A percentile compares a stretch with the other conserved stretches of the same genome.
Conservation (phyloP, 164 flowering plant species). For the Nelumbo lutea region DNA sequence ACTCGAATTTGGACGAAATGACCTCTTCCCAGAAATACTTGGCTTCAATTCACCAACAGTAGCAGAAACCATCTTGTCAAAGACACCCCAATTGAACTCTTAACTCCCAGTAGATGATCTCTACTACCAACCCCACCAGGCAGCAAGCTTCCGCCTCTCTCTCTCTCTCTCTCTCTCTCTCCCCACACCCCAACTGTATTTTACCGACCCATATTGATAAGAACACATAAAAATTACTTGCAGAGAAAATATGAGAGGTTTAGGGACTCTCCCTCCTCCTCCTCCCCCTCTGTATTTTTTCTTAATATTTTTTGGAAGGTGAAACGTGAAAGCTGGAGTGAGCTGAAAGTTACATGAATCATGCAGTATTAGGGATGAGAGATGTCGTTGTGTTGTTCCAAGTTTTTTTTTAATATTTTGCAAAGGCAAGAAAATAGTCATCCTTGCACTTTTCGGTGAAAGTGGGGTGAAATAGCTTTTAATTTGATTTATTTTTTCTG, state of each 20-base stretch:
- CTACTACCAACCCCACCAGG: background rate
- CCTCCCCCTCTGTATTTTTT: constrained; percentile 9
- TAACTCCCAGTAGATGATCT: background rate
- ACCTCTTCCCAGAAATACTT: constrained; percentile 79
- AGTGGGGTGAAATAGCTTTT: constrained; percentile 28
- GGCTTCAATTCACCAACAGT: constrained; percentile 77
- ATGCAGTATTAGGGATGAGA: constrained; percentile 27
- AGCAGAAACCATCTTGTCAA: constrained; percentile 60
- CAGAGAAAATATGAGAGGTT: background rate
- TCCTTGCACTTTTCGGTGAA: constrained; percentile 65
- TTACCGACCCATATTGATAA: background rate
- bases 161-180: constrained; percentile 4
- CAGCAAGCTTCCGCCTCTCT: background rate
- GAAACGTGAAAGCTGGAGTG: constrained; percentile 10
- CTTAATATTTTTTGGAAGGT: constrained; percentile 3
- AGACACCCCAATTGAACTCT: constrained; percentile 4
- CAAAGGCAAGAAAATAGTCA: constrained; percentile 35
- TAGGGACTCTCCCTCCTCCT: background rate
- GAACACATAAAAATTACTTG: too few relatives aligned
- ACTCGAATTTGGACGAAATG: constrained; percentile 70
- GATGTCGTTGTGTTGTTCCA: constrained; percentile 11
- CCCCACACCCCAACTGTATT: constrained; percentile 1
- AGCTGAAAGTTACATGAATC: constrained; percentile 27
- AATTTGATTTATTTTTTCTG: constrained; percentile 15
- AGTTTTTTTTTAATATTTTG: constrained; percentile 23